A percentile compares a stretch with the other conserved stretches of the same genome.
Conservation (phyloP, 495 filamentous ascomycete species). For the Hypoxylon rickii region DNA sequence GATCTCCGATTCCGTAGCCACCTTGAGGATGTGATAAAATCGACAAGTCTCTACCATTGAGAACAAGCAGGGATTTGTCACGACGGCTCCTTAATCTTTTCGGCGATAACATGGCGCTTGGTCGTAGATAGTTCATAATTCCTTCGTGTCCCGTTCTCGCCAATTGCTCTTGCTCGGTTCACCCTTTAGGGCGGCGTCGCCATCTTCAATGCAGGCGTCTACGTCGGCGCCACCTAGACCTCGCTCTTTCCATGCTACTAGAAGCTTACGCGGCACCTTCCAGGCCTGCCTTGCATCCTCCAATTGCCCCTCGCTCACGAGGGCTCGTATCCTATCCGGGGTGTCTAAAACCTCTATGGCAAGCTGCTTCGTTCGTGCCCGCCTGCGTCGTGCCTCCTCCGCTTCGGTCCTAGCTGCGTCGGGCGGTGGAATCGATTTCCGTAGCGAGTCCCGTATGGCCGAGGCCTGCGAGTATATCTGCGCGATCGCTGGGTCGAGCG, state of each 20-base stretch:
- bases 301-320: constrained; percentile 64
- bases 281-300: constrained; percentile 65
- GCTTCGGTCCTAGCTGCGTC: constrained; percentile 40
- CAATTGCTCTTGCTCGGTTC: constrained; percentile 37
- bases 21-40: constrained; percentile 1
- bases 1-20: no score
- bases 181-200: constrained; percentile 51
- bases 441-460: constrained; percentile 60
- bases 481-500: constrained; percentile 74
- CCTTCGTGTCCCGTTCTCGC: constrained; percentile 22
- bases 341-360: constrained; percentile 70
- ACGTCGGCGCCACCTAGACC: constrained; percentile 57
- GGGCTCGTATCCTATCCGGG: constrained; percentile 65
- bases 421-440: constrained; percentile 44
- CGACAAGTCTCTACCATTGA: background rate
- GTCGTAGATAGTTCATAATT: constrained; percentile 2
- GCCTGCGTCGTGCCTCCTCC: constrained; percentile 41
- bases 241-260: constrained; percentile 56
- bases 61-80: background rate
- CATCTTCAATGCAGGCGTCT: constrained; percentile 53
- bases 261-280: constrained; percentile 57
- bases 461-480: constrained; percentile 81
- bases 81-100: background rate
- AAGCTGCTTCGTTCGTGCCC: constrained; percentile 63
- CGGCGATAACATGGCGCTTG: background rate